Evolutionary conservation across 305 asterid genomes (phyloP), one percentile per base, ranked within the genome.

Genomic region (Fraxinus sp.): DNA sequence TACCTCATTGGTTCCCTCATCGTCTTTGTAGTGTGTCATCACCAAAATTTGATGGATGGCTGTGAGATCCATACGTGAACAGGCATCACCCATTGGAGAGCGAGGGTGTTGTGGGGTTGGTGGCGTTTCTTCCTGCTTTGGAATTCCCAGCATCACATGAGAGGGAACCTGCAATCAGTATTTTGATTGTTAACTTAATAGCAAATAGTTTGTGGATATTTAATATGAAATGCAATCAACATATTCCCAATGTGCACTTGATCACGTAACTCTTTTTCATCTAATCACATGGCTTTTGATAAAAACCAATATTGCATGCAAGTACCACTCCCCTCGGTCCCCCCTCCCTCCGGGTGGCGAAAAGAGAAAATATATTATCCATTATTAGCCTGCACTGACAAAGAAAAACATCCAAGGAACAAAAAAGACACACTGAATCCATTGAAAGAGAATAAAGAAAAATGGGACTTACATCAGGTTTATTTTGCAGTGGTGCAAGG

Each of bases 401-500:
- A 18, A 62, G 30, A 0, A 55, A 55, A 55, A 1, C 62, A n/a
- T 55, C 30, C 10, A 20, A 62, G 71, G 71, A 62, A 62, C 71
- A 62, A 18, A 43, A 5, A 57, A 57, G 20, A 57, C 68, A 18
- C 28, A 0, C 10, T 79, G 66, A 30, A 79, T 9, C 52, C 20
- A 30, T 66, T 43, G 83, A 75, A 71, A 79, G 77, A 1, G 46
- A 1, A 39, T 1, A 39, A 39, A 39, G 46, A 39, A n/a, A 39
- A 77, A 33, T 57, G 55, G 77, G 26, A 90, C 95, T 91, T 79
- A 89, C 99, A 74, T 96, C 98, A 32, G 92, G 84, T 89, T 92
- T 96, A 84, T 90, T 93, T 86, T 96, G 98, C 89, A 96, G 57
- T 6, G 97, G 93, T 92, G 85, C 0, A 68, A 94, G 98, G n/a